These are phyloP conservation scores for Rubia occidens DNA, from an alignment of 305 asterid genomes.

Conservation along the genomic window DNA sequence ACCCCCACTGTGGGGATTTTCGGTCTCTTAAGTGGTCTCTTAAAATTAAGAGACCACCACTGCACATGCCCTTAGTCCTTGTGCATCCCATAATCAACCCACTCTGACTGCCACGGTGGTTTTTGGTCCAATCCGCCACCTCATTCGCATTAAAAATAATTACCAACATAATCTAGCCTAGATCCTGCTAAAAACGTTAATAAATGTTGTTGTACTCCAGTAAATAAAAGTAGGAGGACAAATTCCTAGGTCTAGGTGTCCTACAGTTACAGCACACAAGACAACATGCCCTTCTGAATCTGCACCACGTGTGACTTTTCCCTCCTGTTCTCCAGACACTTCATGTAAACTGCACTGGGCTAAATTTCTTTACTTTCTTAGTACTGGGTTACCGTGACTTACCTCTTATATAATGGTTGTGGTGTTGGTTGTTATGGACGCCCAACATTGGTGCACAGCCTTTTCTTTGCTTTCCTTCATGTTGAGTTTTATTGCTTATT, in stretches of 20 bases:
- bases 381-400: too few relatives aligned
- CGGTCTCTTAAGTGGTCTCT: too few relatives aligned
- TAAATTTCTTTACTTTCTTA: too few relatives aligned
- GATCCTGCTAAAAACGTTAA: not conserved
- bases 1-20: too few relatives aligned
- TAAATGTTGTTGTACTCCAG: not conserved
- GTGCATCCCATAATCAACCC: not conserved
- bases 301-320: slow-evolving; percentile 6
- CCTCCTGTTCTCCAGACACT: not conserved
- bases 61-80: too few relatives aligned
- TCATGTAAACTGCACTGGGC: too few relatives aligned
- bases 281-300: not conserved
- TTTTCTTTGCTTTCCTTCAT: too few relatives aligned
- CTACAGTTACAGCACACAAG: not conserved
- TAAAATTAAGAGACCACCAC: too few relatives aligned
- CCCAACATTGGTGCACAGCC: too few relatives aligned
- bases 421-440: too few relatives aligned
- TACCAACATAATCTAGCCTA: not conserved
- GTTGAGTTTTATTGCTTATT: not conserved
- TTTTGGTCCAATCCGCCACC: not conserved
- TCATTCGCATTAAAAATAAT: too few relatives aligned
- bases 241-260: not conserved
- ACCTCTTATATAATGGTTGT: too few relatives aligned
- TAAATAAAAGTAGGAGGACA: not conserved
- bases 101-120: not conserved